Percentiles rank a stretch among this genome's conserved stretches.
Conservation (phyloP, 1,284 basidiomycete genomes). For the Moesziomyces aphidis region DNA sequence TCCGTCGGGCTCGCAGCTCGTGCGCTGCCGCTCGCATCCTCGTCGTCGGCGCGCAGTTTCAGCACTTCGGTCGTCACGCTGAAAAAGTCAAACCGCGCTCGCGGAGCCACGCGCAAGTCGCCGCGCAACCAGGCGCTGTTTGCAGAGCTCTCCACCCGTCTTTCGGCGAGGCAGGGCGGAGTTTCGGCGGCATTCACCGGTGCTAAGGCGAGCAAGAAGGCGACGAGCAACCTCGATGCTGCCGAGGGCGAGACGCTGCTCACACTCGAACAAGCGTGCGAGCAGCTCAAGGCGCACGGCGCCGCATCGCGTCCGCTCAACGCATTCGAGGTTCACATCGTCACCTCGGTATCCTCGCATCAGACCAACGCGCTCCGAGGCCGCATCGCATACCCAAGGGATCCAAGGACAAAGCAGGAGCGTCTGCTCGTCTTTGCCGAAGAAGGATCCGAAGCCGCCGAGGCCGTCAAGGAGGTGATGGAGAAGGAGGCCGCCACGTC, state of each 20-base stretch:
- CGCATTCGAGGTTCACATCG: constrained; percentile 65
- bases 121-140: constrained; percentile 42
- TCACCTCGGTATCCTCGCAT: constrained; percentile 62
- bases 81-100: constrained; percentile 54
- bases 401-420: constrained; percentile 62
- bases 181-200: constrained; percentile 5
- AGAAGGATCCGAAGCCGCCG: constrained; percentile 56
- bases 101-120: constrained; percentile 50
- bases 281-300: constrained; percentile 33
- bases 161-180: constrained; percentile 23
- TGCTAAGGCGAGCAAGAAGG: constrained; percentile 23
- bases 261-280: constrained; percentile 47
- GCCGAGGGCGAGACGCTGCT: constrained; percentile 42
- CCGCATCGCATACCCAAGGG: constrained; percentile 57
- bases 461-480: constrained; percentile 48
- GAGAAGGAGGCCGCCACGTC: constrained; percentile 34
- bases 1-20: constrained; percentile 7
- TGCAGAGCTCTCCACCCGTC: constrained; percentile 24
- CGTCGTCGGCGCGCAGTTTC: constrained; percentile 33
- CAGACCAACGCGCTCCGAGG: constrained; percentile 66
- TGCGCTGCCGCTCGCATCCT: constrained; percentile 20
- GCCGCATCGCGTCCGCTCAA: constrained; percentile 48
- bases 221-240: constrained; percentile 33
- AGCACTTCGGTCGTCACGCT: constrained; percentile 26
- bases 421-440: constrained; percentile 65